These are phyloP conservation scores for Penicillium subrubescens DNA, from an alignment of 495 filamentous ascomycete genomes.

Conservation along the genomic window DNA sequence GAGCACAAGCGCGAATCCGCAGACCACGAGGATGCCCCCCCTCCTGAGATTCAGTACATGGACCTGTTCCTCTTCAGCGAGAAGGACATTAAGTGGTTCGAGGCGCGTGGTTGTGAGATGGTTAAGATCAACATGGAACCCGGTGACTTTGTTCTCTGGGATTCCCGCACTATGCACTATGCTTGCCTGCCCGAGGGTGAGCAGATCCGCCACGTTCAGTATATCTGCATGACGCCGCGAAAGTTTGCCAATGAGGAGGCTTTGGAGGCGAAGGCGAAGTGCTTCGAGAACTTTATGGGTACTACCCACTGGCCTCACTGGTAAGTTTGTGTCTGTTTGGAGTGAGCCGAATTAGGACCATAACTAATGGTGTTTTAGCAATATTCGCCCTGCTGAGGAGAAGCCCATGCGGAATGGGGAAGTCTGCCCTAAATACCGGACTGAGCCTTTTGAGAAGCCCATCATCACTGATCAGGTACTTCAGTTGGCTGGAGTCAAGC, in stretches of 20 bases:
- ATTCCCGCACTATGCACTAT: constrained; percentile 45
- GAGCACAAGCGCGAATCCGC: constrained; percentile 26
- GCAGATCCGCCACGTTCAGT: constrained; percentile 40
- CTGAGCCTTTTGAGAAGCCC: constrained; percentile 26
- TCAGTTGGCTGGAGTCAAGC: constrained; percentile 30
- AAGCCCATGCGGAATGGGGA: constrained; percentile 34
- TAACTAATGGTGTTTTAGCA: constrained; percentile 8
- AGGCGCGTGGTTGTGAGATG: constrained; percentile 38
- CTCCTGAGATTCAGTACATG: constrained; percentile 34
- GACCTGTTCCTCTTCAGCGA: constrained; percentile 40
- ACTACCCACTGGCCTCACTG: constrained; percentile 38
- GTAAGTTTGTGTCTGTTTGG: neutral
- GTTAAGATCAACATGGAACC: constrained; percentile 43
- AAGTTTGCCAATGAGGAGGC: constrained; percentile 26
- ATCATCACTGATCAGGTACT: constrained; percentile 28
- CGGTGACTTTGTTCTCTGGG: constrained; percentile 47
- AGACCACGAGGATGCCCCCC: constrained; percentile 34
- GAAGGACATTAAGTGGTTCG: constrained; percentile 43
- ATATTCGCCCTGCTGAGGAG: constrained; percentile 32
- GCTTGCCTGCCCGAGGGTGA: constrained; percentile 37
- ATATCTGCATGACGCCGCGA: constrained; percentile 35
- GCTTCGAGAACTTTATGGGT: constrained; percentile 31
- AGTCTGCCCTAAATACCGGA: constrained; percentile 4
- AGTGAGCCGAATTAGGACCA: too few species aligned
- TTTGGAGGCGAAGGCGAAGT: constrained; percentile 29